Percentiles rank a stretch among this genome's conserved stretches.
Evolutionary conservation across 805 yeast genomes (phyloP).

Genomic region (Candida tammaniensis): DNA sequence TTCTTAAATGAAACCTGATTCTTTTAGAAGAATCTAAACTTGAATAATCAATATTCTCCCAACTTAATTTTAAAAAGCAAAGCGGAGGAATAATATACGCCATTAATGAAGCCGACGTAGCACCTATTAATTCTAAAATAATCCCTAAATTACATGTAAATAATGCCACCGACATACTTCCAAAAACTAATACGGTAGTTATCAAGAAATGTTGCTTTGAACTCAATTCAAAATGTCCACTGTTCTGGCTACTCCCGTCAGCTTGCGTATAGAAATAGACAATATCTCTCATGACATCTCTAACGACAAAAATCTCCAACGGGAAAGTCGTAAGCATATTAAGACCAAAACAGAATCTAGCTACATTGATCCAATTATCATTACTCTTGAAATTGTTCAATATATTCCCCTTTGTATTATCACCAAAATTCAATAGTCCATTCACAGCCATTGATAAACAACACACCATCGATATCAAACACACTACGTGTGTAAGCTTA

Average conservation of each 20-base stretch:
- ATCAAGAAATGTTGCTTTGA: slow-evolving; percentile 54
- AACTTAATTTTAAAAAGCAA: slow-evolving; percentile 68
- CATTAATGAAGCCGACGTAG: slow-evolving; percentile 88
- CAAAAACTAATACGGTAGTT: slow-evolving; percentile 62
- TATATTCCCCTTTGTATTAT: slow-evolving; percentile 80
- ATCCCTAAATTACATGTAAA: slow-evolving; percentile 87
- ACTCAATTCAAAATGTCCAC: slow-evolving; percentile 40
- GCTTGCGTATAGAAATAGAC: slow-evolving; percentile 25
- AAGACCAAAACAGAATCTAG: slow-evolving; percentile 86
- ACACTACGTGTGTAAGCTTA: slow-evolving; percentile 77
- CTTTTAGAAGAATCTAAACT: slow-evolving; percentile 19
- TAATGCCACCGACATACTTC: slow-evolving; percentile 74
- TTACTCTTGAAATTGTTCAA: slow-evolving; percentile 80
- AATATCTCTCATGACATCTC: slow-evolving; percentile 80
- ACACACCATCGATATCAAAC: slow-evolving; percentile 74
- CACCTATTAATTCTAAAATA: slow-evolving; percentile 84
- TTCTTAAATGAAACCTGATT: slow-evolving; percentile 26
- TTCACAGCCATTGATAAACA: slow-evolving; percentile 76
- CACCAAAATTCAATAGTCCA: slow-evolving; percentile 75
- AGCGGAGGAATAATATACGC: slow-evolving; percentile 90
- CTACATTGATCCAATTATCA: slow-evolving; percentile 76
- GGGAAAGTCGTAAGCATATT: slow-evolving; percentile 94
- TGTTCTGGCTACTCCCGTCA: slow-evolving; percentile 11
- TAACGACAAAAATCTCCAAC: slow-evolving; percentile 81
- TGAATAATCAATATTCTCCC: slow-evolving; percentile 36